Conservation (phyloP, 2,329 filamentous ascomycete genomes). For the Xylariomycetidae sp. region DNA sequence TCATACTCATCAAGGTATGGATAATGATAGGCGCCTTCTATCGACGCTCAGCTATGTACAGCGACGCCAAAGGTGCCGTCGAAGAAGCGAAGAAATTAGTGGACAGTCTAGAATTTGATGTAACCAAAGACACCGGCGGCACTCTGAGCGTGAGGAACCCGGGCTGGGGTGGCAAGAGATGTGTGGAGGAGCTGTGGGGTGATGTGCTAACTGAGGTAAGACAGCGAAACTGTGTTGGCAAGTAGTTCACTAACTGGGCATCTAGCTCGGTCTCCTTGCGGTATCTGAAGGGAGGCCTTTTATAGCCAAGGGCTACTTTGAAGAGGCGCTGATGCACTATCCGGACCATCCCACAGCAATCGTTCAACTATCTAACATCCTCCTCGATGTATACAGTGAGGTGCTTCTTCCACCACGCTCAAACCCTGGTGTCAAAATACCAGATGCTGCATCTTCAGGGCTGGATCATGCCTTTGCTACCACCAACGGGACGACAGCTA, state of each 20-base stretch:
- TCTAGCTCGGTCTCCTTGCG: constrained; percentile 63
- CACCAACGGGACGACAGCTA: too few species aligned
- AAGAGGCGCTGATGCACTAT: constrained; percentile 73
- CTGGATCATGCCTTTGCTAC: constrained; percentile 5
- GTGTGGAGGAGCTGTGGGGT: constrained; percentile 77
- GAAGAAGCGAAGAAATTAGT: constrained; percentile 78
- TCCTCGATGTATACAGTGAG: constrained; percentile 79
- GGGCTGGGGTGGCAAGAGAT: constrained; percentile 76
- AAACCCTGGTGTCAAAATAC: constrained; percentile 38
- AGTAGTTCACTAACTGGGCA: constrained; percentile 23
- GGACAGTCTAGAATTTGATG: constrained; percentile 63
- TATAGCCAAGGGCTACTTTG: constrained; percentile 71
- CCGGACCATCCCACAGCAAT: constrained; percentile 77
- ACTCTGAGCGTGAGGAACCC: constrained; percentile 57
- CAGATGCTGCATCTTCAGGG: constrained; percentile 23
- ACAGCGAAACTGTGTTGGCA: constrained; percentile 7
- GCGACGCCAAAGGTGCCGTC: constrained; percentile 75
- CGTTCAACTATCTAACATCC: constrained; percentile 75
- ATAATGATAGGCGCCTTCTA: constrained; percentile 87
- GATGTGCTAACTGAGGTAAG: constrained; percentile 79
- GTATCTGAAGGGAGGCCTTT: constrained; percentile 59
- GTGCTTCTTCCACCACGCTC: constrained; percentile 56
- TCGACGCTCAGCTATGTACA: constrained; percentile 70
- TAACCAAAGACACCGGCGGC: constrained; percentile 57
- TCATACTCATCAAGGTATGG: constrained; percentile 75